Base-by-base conservation (phyloP, 352 stramenopile species). In the Phytophthora quininea region DNA sequence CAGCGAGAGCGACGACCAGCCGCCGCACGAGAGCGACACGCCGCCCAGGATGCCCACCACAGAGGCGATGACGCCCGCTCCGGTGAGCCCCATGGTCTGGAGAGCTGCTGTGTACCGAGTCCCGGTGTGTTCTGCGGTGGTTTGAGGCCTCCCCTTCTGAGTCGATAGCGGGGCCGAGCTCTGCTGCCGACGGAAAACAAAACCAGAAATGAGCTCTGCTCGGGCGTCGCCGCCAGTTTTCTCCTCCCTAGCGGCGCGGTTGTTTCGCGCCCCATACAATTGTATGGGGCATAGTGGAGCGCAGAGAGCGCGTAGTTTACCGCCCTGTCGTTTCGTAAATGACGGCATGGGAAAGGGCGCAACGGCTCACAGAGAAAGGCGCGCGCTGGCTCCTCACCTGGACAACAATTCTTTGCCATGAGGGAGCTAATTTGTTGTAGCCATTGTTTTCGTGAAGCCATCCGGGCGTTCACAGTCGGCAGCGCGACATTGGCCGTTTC, bases 1-100 rank as follows among this genome's bases (percentile, higher is more conserved):
- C 58, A 96, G 82, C 30, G 86, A 95, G 24, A 96, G 78, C 58
- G 86, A 81, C 49, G 88, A 96, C 88, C 88, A 96, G 30, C 88
- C 88, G 68, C 83, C 88, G 51, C 92, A 93, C n/a, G 86, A 77
- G n/a, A 93, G 75, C 74, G 85, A 93, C 54, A 96, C 70, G 38
- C 88, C 88, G 73, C 88, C 85, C 31, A 94, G 58, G 70, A 92
- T 84, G 64, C 84, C 85, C 68, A 91, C 81, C 68, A 93, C 82
- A 64, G 79, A 81, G 67, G 84, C 83, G 74, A 94, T 86, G 58
- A 94, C 84, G 71, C 83, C 76, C 56, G 83, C 69, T 60, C 79
- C 71, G 47, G 71, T 75, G 46, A 78, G 71, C 61, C 53, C 52
- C 81, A 90, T 90, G 62, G 33, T 84, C 69, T 48, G 51, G 19